Evolutionary conservation across 768 basidiomycete species (phyloP).

Genomic region (Dioszegia aurantiaca): DNA sequence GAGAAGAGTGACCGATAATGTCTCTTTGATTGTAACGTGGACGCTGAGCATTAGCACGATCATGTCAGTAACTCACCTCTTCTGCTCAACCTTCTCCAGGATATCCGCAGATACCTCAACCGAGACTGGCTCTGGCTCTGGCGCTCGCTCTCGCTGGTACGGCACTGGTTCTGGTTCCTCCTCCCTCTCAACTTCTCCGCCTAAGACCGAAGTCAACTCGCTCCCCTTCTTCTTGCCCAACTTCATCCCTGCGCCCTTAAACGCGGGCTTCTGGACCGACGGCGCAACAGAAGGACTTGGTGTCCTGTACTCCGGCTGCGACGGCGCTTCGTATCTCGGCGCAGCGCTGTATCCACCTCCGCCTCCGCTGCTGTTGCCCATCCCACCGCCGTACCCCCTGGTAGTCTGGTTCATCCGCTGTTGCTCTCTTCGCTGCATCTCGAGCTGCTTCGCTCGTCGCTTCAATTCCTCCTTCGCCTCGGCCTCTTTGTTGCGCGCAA

Average conservation of each 20-base stretch:
- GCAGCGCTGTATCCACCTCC: slow-evolving; percentile 67
- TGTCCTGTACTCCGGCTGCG: slow-evolving; percentile 35
- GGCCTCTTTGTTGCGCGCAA: slow-evolving; percentile 97
- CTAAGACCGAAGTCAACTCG: slow-evolving; percentile 81
- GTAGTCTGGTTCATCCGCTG: slow-evolving; percentile 66
- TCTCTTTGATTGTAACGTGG: slow-evolving; percentile 81
- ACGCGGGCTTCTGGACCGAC: slow-evolving; percentile 59
- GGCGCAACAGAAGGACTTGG: slow-evolving; percentile 32
- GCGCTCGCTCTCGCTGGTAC: slow-evolving; percentile 46
- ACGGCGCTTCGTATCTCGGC: slow-evolving; percentile 64
- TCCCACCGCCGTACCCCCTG: slow-evolving; percentile 49
- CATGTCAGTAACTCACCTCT: slow-evolving; percentile 60
- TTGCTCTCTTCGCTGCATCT: slow-evolving; percentile 94
- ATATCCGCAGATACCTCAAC: slow-evolving; percentile 49
- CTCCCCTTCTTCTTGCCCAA: slow-evolving; percentile 87
- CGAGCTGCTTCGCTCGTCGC: slow-evolving; percentile 92
- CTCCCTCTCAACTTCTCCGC: slow-evolving; percentile 60
- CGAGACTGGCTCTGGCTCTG: slow-evolving; percentile 26
- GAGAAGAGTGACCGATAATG: slow-evolving; percentile 71
- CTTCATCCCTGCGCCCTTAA: slow-evolving; percentile 96
- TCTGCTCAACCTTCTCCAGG: slow-evolving; percentile 69
- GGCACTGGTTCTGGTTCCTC: slow-evolving; percentile 44
- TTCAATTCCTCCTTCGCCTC: slow-evolving; percentile 99
- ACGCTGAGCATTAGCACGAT: slow-evolving; percentile 58
- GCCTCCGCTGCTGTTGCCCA: slow-evolving; percentile 56